Percentiles rank a stretch among this genome's conserved stretches.
phyloP scores from a whole-genome alignment of 371 early-diverging fungal species.

The Encephalitozoon romaleae region DNA sequence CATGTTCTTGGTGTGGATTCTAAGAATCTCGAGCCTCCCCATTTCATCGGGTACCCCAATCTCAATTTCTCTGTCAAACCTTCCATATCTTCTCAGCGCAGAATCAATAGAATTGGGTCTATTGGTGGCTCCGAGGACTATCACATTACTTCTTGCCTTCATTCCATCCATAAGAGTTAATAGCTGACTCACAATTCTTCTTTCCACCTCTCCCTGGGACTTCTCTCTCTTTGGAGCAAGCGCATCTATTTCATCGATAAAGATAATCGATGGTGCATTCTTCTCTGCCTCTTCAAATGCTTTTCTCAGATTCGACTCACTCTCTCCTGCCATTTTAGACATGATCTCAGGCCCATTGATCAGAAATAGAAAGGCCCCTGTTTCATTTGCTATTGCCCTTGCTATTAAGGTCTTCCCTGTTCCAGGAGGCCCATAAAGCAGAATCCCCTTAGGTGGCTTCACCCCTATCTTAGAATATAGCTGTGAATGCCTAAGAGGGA shows the following conservation, averaged over 20 bases:
- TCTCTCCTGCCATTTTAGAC: constrained; percentile 98
- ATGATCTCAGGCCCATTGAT: constrained; percentile 98
- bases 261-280: constrained; percentile 84
- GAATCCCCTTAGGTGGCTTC: constrained; percentile 78
- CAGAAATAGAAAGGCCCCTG: constrained; percentile 85
- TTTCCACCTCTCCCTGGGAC: constrained; percentile 95
- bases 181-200: constrained; percentile 94
- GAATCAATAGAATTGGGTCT: constrained; percentile 91
- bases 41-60: constrained; percentile 98
- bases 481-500: constrained; percentile 92
- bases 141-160: constrained; percentile 86
- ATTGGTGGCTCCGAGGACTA: constrained; percentile 95
- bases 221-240: constrained; percentile 99
- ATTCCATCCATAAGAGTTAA: constrained; percentile 98
- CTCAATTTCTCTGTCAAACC: constrained; percentile 97
- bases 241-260: constrained; percentile 98
- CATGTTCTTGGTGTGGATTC: constrained; percentile 99
- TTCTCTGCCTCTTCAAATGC: constrained; percentile 97
- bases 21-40: constrained; percentile 91
- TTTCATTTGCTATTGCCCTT: constrained; percentile 83
- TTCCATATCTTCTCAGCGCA: constrained; percentile 85
- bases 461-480: constrained; percentile 94
- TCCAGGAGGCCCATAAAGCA: constrained; percentile 91
- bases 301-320: constrained; percentile 89
- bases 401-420: constrained; percentile 93